Percentiles rank a stretch among this genome's conserved stretches.
Evolutionary conservation across 1,139 yeast genomes (phyloP).

Genomic region (Blastobotrys indianensis): DNA sequence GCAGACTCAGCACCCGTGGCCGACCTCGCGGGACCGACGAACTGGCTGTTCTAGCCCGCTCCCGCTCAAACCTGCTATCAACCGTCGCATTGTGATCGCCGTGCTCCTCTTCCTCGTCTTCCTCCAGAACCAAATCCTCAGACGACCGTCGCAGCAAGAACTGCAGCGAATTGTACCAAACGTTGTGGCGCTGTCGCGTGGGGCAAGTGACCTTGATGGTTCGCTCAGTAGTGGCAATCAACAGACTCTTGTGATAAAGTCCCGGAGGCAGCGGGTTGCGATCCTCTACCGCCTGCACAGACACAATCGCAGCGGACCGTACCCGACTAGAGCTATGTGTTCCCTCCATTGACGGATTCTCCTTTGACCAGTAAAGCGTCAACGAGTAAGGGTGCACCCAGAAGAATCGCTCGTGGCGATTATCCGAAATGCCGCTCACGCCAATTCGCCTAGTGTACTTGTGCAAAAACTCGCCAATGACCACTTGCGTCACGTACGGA

Average conservation of each 20-base stretch:
- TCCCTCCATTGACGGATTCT: conserved; percentile 65
- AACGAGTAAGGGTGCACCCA: conserved; percentile 95
- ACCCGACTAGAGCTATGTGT: conserved; percentile 55
- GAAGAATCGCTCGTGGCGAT: conserved; percentile 85
- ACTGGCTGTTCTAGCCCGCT: conserved; percentile 19
- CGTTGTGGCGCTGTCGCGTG: conserved; percentile 79
- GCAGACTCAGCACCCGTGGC: conserved; percentile 20
- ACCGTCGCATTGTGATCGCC: neutral
- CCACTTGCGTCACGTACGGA: conserved; percentile 85
- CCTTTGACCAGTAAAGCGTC: conserved; percentile 84
- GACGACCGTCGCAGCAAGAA: conserved; percentile 66
- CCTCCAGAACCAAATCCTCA: conserved; percentile 52
- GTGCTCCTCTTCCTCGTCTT: conserved; percentile 23
- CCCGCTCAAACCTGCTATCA: conserved; percentile 21
- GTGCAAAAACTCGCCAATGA: conserved; percentile 85
- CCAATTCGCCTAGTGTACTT: conserved; percentile 83
- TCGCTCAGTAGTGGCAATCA: conserved; percentile 66
- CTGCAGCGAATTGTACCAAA: conserved; percentile 83
- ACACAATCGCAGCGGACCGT: conserved; percentile 73
- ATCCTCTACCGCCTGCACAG: conserved; percentile 77
- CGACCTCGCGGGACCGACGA: conserved; percentile 16
- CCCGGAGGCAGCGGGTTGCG: conserved; percentile 89
- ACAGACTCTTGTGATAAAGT: conserved; percentile 73
- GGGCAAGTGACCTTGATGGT: conserved; percentile 80
- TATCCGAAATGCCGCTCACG: conserved; percentile 66